Conservation (phyloP, 1,284 basidiomycete species). For the Peniophora sp. region DNA sequence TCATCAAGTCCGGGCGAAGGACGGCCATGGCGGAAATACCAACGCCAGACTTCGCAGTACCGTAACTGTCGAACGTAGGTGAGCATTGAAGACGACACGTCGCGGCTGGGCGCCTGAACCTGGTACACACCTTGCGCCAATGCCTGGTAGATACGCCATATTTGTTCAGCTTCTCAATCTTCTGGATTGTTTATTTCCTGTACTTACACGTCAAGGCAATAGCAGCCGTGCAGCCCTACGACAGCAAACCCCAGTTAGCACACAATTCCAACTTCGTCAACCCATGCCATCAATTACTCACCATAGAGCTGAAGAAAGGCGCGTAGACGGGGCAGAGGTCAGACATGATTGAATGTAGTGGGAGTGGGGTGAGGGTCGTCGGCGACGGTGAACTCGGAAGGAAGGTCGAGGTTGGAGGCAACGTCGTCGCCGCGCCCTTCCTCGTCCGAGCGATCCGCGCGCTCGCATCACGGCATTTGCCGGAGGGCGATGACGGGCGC, state of each 20-base stretch:
- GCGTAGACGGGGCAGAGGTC: constrained; percentile 92
- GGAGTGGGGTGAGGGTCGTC: too few species aligned
- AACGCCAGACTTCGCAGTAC: constrained; percentile 98
- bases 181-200: neutral
- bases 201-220: constrained; percentile 95
- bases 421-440: too few species aligned
- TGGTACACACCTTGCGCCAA: constrained; percentile 58
- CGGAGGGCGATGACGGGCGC: too few species aligned
- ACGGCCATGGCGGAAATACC: constrained; percentile 99
- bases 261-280: neutral
- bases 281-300: constrained; percentile 28
- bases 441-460: too few species aligned
- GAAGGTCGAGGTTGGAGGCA: too few species aligned
- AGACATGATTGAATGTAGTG: constrained; percentile 46
- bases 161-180: neutral
- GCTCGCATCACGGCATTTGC: too few species aligned
- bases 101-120: neutral
- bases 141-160: constrained; percentile 33
- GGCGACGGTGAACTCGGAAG: too few species aligned
- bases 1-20: constrained; percentile 89
- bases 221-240: constrained; percentile 88
- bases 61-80: constrained; percentile 48
- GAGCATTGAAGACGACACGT: constrained; percentile 1
- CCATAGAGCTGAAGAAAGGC: constrained; percentile 97
- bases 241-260: constrained; percentile 8